phyloP scores from a whole-genome alignment of 495 filamentous ascomycete species.

The Usnea hakonensis region DNA sequence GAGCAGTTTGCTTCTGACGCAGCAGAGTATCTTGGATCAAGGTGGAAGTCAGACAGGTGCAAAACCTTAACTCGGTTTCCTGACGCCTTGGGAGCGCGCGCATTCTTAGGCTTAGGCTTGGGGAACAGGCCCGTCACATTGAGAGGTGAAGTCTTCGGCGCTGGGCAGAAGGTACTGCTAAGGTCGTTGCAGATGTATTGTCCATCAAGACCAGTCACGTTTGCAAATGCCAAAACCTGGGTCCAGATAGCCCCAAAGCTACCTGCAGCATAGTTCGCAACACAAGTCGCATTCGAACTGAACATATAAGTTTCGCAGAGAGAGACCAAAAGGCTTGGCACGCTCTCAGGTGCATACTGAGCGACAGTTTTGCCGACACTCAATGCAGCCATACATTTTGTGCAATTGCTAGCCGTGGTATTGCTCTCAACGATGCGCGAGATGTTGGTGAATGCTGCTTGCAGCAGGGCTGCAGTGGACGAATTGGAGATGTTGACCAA shows the following conservation, averaged over 20 bases:
- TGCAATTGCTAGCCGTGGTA: constrained; percentile 37
- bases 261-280: constrained; percentile 36
- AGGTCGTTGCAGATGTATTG: constrained; percentile 50
- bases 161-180: constrained; percentile 39
- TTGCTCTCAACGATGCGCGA: constrained; percentile 37
- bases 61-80: constrained; percentile 51
- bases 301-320: constrained; percentile 43
- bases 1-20: constrained; percentile 51
- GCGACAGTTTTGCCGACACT: constrained; percentile 44
- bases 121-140: constrained; percentile 43
- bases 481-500: constrained; percentile 34
- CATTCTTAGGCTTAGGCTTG: constrained; percentile 46
- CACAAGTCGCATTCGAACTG: constrained; percentile 37
- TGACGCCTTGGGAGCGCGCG: constrained; percentile 36
- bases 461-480: constrained; percentile 36
- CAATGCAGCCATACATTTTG: constrained; percentile 46
- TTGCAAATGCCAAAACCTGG: constrained; percentile 47
- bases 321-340: constrained; percentile 44
- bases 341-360: constrained; percentile 37
- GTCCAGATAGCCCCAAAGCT: constrained; percentile 50
- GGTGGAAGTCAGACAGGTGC: constrained; percentile 53
- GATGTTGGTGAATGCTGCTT: constrained; percentile 36
- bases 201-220: constrained; percentile 49
- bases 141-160: constrained; percentile 37
- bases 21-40: constrained; percentile 50